Percentiles rank a stretch among this genome's conserved stretches.
Evolutionary conservation across 352 stramenopile genomes (phyloP).

Genomic region (Aphanomyces invadans): DNA sequence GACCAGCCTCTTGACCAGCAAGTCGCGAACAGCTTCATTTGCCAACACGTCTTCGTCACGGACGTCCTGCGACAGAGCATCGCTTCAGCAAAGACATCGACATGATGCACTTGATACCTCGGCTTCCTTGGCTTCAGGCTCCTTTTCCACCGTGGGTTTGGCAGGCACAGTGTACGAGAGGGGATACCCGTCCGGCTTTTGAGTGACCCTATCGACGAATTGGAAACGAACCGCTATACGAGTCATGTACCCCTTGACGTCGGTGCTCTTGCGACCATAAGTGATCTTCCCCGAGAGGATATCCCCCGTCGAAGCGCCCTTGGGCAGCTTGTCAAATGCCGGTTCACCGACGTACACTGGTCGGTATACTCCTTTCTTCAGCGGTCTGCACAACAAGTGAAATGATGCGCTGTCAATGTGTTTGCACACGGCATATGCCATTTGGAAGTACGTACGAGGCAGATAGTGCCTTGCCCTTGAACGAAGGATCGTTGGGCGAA

Average conservation of each 20-base stretch:
- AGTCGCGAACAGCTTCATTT: conserved; percentile 62
- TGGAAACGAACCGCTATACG: too few relatives aligned
- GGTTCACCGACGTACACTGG: conserved; percentile 72
- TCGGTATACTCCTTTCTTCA: conserved; percentile 42
- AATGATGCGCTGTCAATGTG: too few relatives aligned
- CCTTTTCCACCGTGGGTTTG: conserved; percentile 44
- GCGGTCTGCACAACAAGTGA: too few relatives aligned
- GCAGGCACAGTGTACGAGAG: conserved; percentile 70
- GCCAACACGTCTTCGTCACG: conserved; percentile 54
- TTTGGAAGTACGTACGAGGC: conserved; percentile 43
- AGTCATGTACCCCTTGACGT: conserved; percentile 38
- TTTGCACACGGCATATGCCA: too few relatives aligned
- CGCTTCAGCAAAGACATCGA: not conserved
- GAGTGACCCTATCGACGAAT: conserved; percentile 20
- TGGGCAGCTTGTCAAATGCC: conserved; percentile 53
- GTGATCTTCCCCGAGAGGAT: conserved; percentile 55
- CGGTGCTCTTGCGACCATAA: conserved; percentile 67
- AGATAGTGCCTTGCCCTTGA: conserved; percentile 50
- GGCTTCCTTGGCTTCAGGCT: conserved; percentile 35
- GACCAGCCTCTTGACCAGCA: conserved; percentile 53
- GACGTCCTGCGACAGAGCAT: conserved; percentile 1
- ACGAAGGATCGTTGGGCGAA: conserved; percentile 55
- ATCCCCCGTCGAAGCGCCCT: conserved; percentile 46
- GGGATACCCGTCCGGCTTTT: conserved; percentile 45
- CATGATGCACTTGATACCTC: not conserved